These are phyloP conservation scores for Apiospora arundinis DNA, from an alignment of 2,329 filamentous ascomycete genomes.

Conservation along the genomic window DNA sequence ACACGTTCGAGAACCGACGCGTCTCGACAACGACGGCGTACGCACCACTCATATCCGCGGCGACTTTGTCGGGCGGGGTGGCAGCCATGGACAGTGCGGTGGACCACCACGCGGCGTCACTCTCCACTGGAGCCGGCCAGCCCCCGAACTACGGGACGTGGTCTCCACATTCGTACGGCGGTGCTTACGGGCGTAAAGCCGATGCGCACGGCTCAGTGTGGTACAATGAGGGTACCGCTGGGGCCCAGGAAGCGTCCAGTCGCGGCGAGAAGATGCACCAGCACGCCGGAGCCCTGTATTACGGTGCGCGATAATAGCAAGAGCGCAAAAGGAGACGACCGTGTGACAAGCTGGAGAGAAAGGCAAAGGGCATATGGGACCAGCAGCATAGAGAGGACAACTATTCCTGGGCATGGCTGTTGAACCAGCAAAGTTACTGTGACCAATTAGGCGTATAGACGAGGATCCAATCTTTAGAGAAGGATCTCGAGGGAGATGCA, in stretches of 20 bases:
- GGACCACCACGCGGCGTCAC: too few species aligned
- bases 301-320: not conserved
- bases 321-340: too few species aligned
- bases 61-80: constrained; percentile 34
- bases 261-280: constrained; percentile 17
- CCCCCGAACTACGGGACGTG: constrained; percentile 49
- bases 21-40: constrained; percentile 52
- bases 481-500: not conserved
- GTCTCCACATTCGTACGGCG: constrained; percentile 49
- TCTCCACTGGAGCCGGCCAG: constrained; percentile 47
- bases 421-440: too few species aligned
- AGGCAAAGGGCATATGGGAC: too few species aligned
- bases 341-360: too few species aligned
- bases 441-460: too few species aligned
- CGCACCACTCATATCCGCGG: constrained; percentile 37
- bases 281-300: constrained; percentile 17
- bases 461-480: constrained; percentile 8
- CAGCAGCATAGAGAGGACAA: too few species aligned
- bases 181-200: constrained; percentile 34
- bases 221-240: constrained; percentile 45
- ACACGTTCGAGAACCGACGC: constrained; percentile 46
- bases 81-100: constrained; percentile 38
- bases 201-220: constrained; percentile 36
- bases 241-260: constrained; percentile 24
- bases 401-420: too few species aligned